phyloP scores from a whole-genome alignment of 345 rosid species.

The Lumnitzera racemosa region DNA sequence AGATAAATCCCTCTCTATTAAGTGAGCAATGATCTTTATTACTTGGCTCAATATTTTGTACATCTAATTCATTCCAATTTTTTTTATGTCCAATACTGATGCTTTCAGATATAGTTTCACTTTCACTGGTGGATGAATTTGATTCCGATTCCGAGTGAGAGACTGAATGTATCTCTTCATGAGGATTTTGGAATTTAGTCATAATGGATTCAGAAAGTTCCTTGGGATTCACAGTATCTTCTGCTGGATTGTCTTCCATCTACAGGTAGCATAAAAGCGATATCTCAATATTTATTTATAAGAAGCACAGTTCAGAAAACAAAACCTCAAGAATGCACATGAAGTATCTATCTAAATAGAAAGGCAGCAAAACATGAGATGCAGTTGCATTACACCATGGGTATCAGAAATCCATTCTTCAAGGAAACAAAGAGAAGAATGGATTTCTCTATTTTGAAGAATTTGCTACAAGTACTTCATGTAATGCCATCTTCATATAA shows the following conservation, averaged over 20 bases:
- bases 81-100: slow-evolving; percentile 13
- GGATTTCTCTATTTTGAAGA: too few relatives aligned
- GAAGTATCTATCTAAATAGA: not conserved
- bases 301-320: not conserved
- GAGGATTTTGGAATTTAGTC: slow-evolving; percentile 16
- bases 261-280: slow-evolving; percentile 13
- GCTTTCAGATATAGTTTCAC: slow-evolving; percentile 25
- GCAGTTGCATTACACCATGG: not conserved
- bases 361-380: not conserved
- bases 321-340: not conserved
- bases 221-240: slow-evolving; percentile 22
- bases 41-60: slow-evolving; percentile 16
- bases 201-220: slow-evolving; percentile 16
- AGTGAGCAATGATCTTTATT: slow-evolving; percentile 24
- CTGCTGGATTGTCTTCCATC: slow-evolving; percentile 36
- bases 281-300: not conserved
- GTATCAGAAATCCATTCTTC: not conserved
- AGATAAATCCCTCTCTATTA: slow-evolving; percentile 28
- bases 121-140: slow-evolving; percentile 21
- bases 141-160: slow-evolving; percentile 19
- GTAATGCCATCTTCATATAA: too few relatives aligned
- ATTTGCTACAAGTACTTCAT: too few relatives aligned
- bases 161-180: slow-evolving; percentile 18
- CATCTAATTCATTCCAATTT: slow-evolving; percentile 17
- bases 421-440: too few relatives aligned